Evolutionary conservation across 164 flowering plant species (phyloP), one percentile per base, ranked within the genome.

Genomic region (Brasenia schreberi): DNA sequence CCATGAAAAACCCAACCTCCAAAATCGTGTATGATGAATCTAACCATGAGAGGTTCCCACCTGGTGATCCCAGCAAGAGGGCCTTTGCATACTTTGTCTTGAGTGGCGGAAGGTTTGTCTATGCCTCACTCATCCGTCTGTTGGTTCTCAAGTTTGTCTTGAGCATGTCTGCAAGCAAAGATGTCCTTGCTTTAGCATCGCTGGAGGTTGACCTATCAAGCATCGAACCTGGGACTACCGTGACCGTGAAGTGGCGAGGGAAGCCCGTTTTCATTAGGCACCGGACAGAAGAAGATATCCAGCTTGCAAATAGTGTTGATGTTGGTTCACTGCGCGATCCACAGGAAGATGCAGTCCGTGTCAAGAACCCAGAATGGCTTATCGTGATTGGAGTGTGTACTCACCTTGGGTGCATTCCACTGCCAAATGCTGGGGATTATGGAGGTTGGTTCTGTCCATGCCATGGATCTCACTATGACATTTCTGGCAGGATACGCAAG

Each of bases 391-490:
- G 77, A 39, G 71, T 70, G 9, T 73, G 72, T 63, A 75, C 73
- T 45, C 69, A 70, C 52, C 65, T 70, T 17, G 73, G 73, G 5
- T 70, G 73, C 73, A 70, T 70, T 64, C 63, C 77, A 19, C n/a
- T 69, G 65, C 67, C 76, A 58, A 73, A 73, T 27, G 75, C 75
- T 0, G 72, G 72, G 4, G 75, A 74, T 44, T 70, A 59, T 62
- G 73, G 73, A 5, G 77, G 77, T 3, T 74, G 77, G 77, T 74
- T 74, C 19, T 74, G 73, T 56, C 77, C 73, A 19, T 70, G 73
- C 65, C 73, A 66, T 66, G 69, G 73, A 33, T 70, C 73, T 33
- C 73, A 70, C 68, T 70, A 70, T 42, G 77, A 74, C 43, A 70
- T 74, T 18, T 74, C 72, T 52, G 75, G 75, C 43, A 65, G 75